phyloP scores from a whole-genome alignment of 2,329 filamentous ascomycete genomes.

The Metarhizium sp. region DNA sequence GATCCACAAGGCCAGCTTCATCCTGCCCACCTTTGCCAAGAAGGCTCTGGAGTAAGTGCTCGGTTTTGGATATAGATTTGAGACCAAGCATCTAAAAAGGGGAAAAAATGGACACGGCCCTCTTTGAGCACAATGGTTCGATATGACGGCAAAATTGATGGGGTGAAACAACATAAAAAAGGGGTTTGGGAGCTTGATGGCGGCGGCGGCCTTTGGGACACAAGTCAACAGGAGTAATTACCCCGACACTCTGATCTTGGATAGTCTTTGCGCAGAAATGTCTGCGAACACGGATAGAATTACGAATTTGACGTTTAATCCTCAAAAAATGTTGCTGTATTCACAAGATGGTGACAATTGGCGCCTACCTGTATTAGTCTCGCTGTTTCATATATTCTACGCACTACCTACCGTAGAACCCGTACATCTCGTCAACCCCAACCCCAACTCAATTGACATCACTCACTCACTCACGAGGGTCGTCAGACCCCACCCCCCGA shows the following conservation, averaged over 20 bases:
- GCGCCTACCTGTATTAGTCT: background rate
- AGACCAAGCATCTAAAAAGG: background rate
- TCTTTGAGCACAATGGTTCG: background rate
- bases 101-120: background rate
- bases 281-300: background rate
- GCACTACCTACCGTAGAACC: too few species aligned
- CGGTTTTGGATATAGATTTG: background rate
- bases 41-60: conserved; percentile 52
- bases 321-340: background rate
- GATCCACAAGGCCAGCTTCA: conserved; percentile 89
- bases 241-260: background rate
- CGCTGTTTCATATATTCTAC: too few species aligned
- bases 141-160: background rate
- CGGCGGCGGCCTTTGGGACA: too few species aligned
- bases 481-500: conserved; percentile 34
- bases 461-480: conserved; percentile 10
- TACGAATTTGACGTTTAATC: background rate
- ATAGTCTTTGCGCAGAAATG: background rate
- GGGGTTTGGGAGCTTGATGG: too few species aligned
- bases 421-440: background rate
- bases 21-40: conserved; percentile 88
- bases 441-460: background rate
- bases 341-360: background rate
- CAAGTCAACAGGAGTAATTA: background rate
- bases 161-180: background rate